Evolutionary conservation across 805 yeast genomes (phyloP).

Genomic region (Candida tammaniensis): DNA sequence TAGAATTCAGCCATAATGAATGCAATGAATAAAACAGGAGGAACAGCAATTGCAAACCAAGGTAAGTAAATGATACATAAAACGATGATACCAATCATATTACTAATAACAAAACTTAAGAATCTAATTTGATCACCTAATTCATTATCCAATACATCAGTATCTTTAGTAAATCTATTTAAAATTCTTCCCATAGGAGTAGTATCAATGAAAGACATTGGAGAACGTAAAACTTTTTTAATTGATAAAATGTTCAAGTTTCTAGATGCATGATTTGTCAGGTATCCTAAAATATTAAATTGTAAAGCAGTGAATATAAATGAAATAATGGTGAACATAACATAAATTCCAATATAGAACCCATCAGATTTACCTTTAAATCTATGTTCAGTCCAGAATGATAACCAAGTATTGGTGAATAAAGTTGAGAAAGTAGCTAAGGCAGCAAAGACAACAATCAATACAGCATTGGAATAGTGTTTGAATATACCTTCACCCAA

Average conservation of each 20-base stretch:
- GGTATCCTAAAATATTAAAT: constrained; percentile 46
- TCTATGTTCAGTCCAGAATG: constrained; percentile 70
- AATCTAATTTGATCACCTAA: constrained; percentile 66
- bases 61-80: constrained; percentile 37
- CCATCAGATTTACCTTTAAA: constrained; percentile 46
- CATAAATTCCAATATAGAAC: constrained; percentile 73
- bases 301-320: constrained; percentile 41
- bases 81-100: constrained; percentile 53
- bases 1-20: constrained; percentile 30
- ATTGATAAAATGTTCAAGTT: constrained; percentile 63
- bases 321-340: constrained; percentile 54
- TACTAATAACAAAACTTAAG: constrained; percentile 51
- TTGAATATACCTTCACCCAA: constrained; percentile 54
- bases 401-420: constrained; percentile 74
- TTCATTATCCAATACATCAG: constrained; percentile 81
- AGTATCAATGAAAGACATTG: constrained; percentile 80
- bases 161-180: constrained; percentile 84
- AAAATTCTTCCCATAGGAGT: constrained; percentile 86
- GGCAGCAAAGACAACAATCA: constrained; percentile 17
- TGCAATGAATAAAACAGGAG: constrained; percentile 25
- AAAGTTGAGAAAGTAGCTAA: constrained; percentile 47
- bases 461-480: constrained; percentile 19
- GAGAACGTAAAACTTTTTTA: constrained; percentile 62
- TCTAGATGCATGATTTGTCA: constrained; percentile 51
- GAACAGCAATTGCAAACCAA: constrained; percentile 40